Conservation (phyloP, 202 grass and related monocot genomes). For the Eragrostis tef region DNA sequence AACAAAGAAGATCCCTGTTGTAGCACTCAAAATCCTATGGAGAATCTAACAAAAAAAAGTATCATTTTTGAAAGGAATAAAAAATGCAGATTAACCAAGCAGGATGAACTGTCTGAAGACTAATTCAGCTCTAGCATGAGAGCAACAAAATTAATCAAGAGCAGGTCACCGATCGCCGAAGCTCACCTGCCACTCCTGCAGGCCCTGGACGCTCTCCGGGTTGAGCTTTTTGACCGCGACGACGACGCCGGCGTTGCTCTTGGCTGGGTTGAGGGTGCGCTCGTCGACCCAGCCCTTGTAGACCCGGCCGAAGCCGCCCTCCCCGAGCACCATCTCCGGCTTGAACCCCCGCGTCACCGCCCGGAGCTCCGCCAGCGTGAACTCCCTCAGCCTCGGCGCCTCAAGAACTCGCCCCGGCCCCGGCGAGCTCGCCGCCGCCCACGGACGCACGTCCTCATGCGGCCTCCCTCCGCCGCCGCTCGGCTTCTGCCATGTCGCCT, state of each 20-base stretch:
- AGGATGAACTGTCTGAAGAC: not conserved
- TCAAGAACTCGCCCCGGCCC: conserved; percentile 60
- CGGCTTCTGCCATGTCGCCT: not conserved
- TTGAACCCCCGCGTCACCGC: conserved; percentile 77
- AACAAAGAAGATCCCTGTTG: not conserved
- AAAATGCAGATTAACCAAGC: not conserved
- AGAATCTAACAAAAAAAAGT: not conserved
- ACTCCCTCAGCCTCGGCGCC: conserved; percentile 62
- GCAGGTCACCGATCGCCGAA: not conserved
- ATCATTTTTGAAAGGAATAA: not conserved
- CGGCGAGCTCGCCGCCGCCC: conserved; percentile 24
- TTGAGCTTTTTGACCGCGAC: conserved; percentile 97
- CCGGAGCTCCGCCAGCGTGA: conserved; percentile 71
- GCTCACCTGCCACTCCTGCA: conserved; percentile 86
- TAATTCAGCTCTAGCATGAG: not conserved
- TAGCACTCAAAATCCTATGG: not conserved
- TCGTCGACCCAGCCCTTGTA: conserved; percentile 94
- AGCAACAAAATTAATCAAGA: not conserved
- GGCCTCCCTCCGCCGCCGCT: not conserved
- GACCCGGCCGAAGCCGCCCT: conserved; percentile 83
- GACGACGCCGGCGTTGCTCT: conserved; percentile 60
- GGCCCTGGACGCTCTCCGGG: conserved; percentile 79
- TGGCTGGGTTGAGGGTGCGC: conserved; percentile 70
- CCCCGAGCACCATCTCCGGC: conserved; percentile 78
- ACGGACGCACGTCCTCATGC: not conserved